These are phyloP conservation scores for Millerozyma miso DNA, from an alignment of 805 yeast genomes.

Conservation along the genomic window DNA sequence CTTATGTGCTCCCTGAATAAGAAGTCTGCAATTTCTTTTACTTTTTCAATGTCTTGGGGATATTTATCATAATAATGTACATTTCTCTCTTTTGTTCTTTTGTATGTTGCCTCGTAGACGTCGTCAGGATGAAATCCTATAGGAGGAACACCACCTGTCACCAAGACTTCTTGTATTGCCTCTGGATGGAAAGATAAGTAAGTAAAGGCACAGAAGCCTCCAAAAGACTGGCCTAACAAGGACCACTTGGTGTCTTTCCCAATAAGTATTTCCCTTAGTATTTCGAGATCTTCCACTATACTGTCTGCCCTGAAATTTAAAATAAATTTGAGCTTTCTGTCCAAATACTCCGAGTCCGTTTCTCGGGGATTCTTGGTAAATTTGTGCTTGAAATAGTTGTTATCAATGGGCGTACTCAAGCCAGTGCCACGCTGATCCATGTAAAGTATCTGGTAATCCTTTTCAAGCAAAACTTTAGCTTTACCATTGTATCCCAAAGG, in stretches of 20 bases:
- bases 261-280: conserved; percentile 35
- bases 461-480: conserved; percentile 35
- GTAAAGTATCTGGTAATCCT: conserved; percentile 41
- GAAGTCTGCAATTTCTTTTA: conserved; percentile 33
- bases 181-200: conserved; percentile 44
- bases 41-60: conserved; percentile 42
- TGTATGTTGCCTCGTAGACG: conserved; percentile 46
- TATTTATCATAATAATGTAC: conserved; percentile 43
- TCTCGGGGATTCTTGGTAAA: conserved; percentile 10
- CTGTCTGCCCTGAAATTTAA: conserved; percentile 50
- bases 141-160: conserved; percentile 62
- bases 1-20: conserved; percentile 23
- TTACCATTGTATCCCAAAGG: conserved; percentile 34
- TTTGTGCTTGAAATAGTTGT: conserved; percentile 16
- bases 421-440: conserved; percentile 66
- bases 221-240: conserved; percentile 52
- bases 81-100: conserved; percentile 46
- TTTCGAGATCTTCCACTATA: conserved; percentile 48
- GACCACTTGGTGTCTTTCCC: conserved; percentile 42
- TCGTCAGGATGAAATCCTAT: conserved; percentile 40
- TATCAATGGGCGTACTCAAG: conserved; percentile 43
- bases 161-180: conserved; percentile 39
- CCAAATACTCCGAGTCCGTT: conserved; percentile 12
- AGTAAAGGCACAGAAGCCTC: conserved; percentile 50
- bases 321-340: conserved; percentile 35